Evolutionary conservation across 1,139 yeast species (phyloP), one percentile per base, ranked within the genome.

Genomic region (Saccharomyces hybrid): DNA sequence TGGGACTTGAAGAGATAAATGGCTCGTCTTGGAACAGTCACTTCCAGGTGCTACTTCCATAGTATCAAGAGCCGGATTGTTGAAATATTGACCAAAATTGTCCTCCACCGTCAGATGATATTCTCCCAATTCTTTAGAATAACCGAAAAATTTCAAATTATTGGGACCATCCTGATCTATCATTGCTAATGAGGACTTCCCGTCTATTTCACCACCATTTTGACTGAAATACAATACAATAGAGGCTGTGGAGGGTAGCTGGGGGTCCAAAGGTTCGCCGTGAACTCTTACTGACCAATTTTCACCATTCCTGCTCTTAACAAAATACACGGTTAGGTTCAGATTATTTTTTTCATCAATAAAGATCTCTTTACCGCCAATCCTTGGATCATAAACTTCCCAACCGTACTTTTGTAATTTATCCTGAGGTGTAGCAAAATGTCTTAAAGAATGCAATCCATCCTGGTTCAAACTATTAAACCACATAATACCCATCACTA

Each of bases 401-500:
- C 98, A 93, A 42, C 95, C 91, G 63, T 89, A 95, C 54, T 80
- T 83, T 46, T 76, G 78, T 76, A 90, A 77, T 63, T 90, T 95
- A 44, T 76, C 74, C 62, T 85, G 91, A 58, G 34, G 34, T 2
- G 87, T 93, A 64, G 91, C 89, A 55, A 81, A 78, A 69, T 93
- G 97, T 62, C 97, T 81, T n/a, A 86, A 68, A 26, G 76, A 74
- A 5, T 62, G 73, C n/a, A 88, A 66, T 1, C 86, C 85, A n/a
- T 73, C 70, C 58, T 79, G 77, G 44, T 75, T 73, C 58, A 87
- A 86, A 6, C 82, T 78, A 62, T 84, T 84, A 72, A 83, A 88
- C 99, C 99, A 93, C 84, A 93, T 83, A 31, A 91, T 71, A 0
- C 99, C 99, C 9, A 90, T 77, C 57, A 87, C 68, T 51, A 93